Conservation (phyloP, 352 stramenopile genomes). For the Phytophthora chlamydospora region DNA sequence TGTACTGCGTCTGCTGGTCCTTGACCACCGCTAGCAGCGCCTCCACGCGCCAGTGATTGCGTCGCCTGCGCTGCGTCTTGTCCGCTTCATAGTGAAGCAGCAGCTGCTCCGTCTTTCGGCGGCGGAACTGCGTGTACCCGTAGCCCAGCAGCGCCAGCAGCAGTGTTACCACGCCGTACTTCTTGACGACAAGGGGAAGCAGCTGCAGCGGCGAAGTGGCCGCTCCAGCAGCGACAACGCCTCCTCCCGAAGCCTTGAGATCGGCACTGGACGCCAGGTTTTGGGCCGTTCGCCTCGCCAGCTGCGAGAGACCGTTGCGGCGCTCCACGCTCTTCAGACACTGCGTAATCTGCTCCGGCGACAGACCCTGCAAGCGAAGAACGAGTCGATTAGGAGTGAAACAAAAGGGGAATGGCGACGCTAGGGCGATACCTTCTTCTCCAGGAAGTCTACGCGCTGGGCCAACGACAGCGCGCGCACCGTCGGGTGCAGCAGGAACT, state of each 20-base stretch:
- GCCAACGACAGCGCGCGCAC: constrained; percentile 70
- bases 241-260: neutral
- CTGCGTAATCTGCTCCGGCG: constrained; percentile 65
- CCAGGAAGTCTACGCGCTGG: constrained; percentile 76
- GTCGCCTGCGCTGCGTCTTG: constrained; percentile 25
- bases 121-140: constrained; percentile 40
- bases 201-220: constrained; percentile 27
- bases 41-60: constrained; percentile 30
- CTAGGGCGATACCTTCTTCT: constrained; percentile 51
- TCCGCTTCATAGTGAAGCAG: constrained; percentile 28
- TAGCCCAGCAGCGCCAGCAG: constrained; percentile 39
- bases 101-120: constrained; percentile 36
- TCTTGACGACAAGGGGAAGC: constrained; percentile 31
- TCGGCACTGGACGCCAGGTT: neutral
- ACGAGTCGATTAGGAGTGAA: neutral
- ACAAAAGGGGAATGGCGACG: too few relatives aligned
- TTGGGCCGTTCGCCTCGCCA: constrained; percentile 24
- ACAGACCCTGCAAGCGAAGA: constrained; percentile 40
- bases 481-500: constrained; percentile 70
- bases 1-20: constrained; percentile 52
- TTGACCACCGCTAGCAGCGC: constrained; percentile 41
- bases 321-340: constrained; percentile 63
- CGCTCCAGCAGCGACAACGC: neutral
- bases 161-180: constrained; percentile 44
- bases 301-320: constrained; percentile 59